Percentiles rank a stretch among this genome's conserved stretches.
Evolutionary conservation across 331 rosid species (phyloP).

Genomic region (Malus hybrid): DNA sequence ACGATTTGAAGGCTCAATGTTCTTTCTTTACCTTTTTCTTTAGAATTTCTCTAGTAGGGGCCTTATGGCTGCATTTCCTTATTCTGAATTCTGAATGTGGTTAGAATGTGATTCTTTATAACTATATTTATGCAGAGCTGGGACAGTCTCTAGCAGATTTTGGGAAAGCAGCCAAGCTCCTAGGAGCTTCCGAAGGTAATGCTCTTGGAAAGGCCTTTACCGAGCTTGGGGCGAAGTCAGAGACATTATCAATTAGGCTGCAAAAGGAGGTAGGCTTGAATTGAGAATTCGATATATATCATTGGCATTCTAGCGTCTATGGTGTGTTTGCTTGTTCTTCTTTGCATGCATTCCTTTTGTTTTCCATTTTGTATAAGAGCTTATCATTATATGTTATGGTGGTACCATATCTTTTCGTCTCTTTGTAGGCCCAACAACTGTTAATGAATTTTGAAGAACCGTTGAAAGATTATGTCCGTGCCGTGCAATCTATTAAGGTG

Average conservation of each 20-base stretch:
- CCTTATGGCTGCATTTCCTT: not conserved
- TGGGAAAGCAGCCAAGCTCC: slow-evolving; percentile 89
- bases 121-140: slow-evolving; percentile 49
- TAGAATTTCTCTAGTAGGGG: not conserved
- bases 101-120: not conserved
- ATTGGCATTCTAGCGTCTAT: not conserved
- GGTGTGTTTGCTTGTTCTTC: not conserved
- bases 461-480: slow-evolving; percentile 81
- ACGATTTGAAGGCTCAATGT: slow-evolving; percentile 8
- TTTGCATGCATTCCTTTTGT: not conserved
- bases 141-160: slow-evolving; percentile 93
- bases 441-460: slow-evolving; percentile 94
- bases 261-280: slow-evolving; percentile 69
- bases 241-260: slow-evolving; percentile 63
- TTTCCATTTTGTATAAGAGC: slow-evolving; percentile 3
- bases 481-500: slow-evolving; percentile 94
- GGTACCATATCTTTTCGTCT: not conserved
- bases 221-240: slow-evolving; percentile 88
- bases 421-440: slow-evolving; percentile 68
- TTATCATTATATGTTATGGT: slow-evolving; percentile 6
- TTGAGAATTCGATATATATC: not conserved
- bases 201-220: slow-evolving; percentile 82
- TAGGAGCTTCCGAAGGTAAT: slow-evolving; percentile 85
- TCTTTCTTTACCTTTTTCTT: not conserved
- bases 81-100: not conserved